Evolutionary conservation across 1,284 basidiomycete species (phyloP).

Genomic region (Melampsora medusae): DNA sequence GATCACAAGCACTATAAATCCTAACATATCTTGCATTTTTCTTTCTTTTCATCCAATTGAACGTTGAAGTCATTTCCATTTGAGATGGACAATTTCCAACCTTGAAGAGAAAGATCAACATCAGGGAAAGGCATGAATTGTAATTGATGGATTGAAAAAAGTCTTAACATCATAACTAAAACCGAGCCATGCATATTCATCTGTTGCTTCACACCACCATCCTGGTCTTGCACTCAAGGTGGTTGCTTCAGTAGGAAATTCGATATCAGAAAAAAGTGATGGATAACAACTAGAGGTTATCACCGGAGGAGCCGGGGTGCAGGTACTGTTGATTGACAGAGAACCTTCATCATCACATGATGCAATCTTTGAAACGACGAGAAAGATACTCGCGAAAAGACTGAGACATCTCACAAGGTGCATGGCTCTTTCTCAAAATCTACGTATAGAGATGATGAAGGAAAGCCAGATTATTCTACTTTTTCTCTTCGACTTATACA

Average conservation of each 20-base stretch:
- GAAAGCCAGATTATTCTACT: no score
- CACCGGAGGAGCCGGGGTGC: no score
- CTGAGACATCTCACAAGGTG: no score
- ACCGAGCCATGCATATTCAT: slow-evolving; percentile 37
- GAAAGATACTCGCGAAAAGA: no score
- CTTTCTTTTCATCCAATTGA: slow-evolving; percentile 13
- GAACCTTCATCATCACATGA: no score
- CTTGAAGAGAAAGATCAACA: not conserved
- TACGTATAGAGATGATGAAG: no score
- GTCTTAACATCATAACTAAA: slow-evolving; percentile 34
- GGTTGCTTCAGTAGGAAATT: not conserved
- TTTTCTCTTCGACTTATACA: no score
- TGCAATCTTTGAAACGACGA: no score
- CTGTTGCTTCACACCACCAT: slow-evolving; percentile 32
- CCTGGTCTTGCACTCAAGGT: not conserved
- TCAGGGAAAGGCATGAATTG: not conserved
- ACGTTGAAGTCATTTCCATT: not conserved
- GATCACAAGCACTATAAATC: slow-evolving; percentile 68
- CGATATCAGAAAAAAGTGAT: not conserved
- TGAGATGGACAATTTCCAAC: slow-evolving; percentile 5
- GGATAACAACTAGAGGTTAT: not conserved
- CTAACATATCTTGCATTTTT: slow-evolving; percentile 65
- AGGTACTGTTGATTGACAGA: no score
- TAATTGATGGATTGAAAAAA: not conserved
- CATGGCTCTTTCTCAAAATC: no score